A percentile compares a stretch with the other conserved stretches of the same genome.
phyloP scores from a whole-genome alignment of 2,329 filamentous ascomycete species.

The Phyllosticta citriasiana region DNA sequence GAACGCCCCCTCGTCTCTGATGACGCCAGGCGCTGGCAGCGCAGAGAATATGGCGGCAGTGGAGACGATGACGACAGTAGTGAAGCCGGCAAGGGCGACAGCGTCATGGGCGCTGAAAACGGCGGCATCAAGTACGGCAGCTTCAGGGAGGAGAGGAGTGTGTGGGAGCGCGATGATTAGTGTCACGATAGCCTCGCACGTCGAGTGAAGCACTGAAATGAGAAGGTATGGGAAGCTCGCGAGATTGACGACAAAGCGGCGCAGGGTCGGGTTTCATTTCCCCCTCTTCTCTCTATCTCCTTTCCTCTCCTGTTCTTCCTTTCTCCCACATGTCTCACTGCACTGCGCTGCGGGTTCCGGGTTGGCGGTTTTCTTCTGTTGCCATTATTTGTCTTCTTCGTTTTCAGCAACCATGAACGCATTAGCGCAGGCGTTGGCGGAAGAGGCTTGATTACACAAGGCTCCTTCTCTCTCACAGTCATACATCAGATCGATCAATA shows the following conservation, averaged over 20 bases:
- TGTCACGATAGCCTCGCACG: background rate
- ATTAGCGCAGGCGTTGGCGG: background rate
- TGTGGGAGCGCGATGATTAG: slow-evolving; percentile 23
- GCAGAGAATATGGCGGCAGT: slow-evolving; percentile 20
- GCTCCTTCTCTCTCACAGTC: too few relatives aligned
- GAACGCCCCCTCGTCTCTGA: slow-evolving; percentile 29
- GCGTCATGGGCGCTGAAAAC: slow-evolving; percentile 4
- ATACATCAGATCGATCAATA: too few relatives aligned
- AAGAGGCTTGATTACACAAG: background rate
- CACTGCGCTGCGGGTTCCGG: too few relatives aligned
- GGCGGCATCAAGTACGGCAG: slow-evolving; percentile 24
- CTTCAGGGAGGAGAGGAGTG: slow-evolving; percentile 33
- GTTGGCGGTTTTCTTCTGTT: background rate
- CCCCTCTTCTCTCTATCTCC: background rate
- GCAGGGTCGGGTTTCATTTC: background rate
- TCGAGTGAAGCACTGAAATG: background rate
- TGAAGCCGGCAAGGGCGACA: slow-evolving; percentile 16
- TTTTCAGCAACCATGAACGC: too few relatives aligned
- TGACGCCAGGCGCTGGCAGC: slow-evolving; percentile 36
- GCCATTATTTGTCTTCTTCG: too few relatives aligned
- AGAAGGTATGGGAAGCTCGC: background rate
- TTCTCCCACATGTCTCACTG: too few relatives aligned
- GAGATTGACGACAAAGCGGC: background rate
- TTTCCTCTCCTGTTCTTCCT: too few relatives aligned
- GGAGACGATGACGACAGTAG: background rate